These are phyloP conservation scores for Pholiota conissans DNA, from an alignment of 768 basidiomycete species.

Conservation along the genomic window DNA sequence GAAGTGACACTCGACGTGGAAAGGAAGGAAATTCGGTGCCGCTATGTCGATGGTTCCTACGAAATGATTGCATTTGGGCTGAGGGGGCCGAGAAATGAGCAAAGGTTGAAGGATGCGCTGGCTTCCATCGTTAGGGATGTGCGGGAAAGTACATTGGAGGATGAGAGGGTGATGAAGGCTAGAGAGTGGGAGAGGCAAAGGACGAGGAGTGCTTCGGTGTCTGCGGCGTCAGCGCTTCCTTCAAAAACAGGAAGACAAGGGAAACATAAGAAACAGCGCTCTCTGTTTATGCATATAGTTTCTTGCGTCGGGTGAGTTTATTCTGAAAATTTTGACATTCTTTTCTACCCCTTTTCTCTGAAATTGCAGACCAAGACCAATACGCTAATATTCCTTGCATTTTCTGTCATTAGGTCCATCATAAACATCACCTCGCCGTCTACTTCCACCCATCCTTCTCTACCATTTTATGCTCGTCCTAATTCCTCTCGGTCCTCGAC, in stretches of 20 bases:
- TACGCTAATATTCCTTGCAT: too few species aligned
- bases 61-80: conserved; percentile 45
- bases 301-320: conserved; percentile 49
- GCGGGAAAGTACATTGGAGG: conserved; percentile 43
- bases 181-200: conserved; percentile 28
- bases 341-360: neutral
- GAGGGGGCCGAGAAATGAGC: conserved; percentile 11
- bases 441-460: conserved; percentile 23
- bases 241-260: conserved; percentile 25
- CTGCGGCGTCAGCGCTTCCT: conserved; percentile 7
- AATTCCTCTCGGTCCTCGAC: conserved; percentile 14
- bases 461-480: conserved; percentile 20
- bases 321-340: neutral
- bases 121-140: conserved; percentile 55
- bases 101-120: conserved; percentile 39
- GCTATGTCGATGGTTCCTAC: conserved; percentile 55
- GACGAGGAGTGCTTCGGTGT: conserved; percentile 22
- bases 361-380: too few species aligned
- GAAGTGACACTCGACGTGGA: conserved; percentile 66
- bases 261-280: conserved; percentile 70
- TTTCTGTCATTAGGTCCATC: conserved; percentile 24
- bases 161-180: conserved; percentile 35
- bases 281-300: conserved; percentile 63
- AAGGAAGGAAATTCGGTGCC: conserved; percentile 43
- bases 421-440: conserved; percentile 32